A percentile compares a stretch with the other conserved stretches of the same genome.
These are phyloP conservation scores for Calonectria hongkongensis DNA, from an alignment of 2,329 filamentous ascomycete genomes.

Conservation along the genomic window DNA sequence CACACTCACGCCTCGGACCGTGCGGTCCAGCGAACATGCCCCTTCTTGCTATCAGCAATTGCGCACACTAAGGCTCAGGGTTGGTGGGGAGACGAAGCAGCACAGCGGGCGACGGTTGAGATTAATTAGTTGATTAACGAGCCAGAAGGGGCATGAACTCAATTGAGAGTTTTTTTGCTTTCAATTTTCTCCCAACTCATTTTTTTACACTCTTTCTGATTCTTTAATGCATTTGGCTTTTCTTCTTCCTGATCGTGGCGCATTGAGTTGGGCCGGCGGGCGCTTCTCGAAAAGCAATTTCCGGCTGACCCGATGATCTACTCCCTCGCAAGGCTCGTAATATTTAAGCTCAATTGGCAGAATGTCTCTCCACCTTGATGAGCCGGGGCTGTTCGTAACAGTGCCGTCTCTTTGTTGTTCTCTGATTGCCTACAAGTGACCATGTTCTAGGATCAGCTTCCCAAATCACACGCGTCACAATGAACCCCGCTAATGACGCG, in stretches of 20 bases:
- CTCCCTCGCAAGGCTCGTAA: too few species aligned
- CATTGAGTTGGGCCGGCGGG: not conserved
- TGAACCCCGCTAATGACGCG: not conserved
- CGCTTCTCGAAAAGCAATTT: not conserved
- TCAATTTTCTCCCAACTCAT: not conserved
- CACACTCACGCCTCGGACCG: not conserved
- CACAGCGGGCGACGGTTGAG: not conserved
- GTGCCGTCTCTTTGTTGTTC: too few species aligned
- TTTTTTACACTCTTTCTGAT: too few species aligned
- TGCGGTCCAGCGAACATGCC: not conserved
- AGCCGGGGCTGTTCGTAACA: too few species aligned
- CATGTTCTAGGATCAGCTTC: too few species aligned
- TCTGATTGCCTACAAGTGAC: not conserved
- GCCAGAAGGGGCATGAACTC: not conserved
- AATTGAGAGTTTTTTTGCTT: not conserved
- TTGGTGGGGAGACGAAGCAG: not conserved
- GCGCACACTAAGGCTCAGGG: not conserved
- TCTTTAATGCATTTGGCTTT: not conserved
- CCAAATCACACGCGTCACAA: not conserved
- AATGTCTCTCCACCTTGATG: too few species aligned
- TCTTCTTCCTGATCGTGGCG: not conserved
- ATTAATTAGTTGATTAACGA: not conserved
- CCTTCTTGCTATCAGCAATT: not conserved
- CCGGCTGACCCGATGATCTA: not conserved
- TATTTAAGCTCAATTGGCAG: not conserved